Evolutionary conservation across 345 rosid genomes (phyloP).

Genomic region (Linum tenue): DNA sequence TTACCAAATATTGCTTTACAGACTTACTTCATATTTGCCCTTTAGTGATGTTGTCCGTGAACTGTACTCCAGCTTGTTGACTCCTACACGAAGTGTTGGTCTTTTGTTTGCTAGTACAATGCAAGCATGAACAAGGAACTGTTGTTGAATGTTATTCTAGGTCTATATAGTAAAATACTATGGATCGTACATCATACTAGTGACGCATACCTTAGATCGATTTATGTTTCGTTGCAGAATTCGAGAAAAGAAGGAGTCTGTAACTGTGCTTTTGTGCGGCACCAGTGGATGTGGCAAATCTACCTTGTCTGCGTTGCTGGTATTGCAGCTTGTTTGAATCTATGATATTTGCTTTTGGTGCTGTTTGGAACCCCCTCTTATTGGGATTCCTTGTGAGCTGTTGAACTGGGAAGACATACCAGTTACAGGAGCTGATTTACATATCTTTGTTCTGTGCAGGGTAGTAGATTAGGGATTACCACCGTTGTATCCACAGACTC

Average conservation of each 20-base stretch:
- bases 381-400: background rate
- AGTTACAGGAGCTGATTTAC: background rate
- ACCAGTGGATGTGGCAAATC: slow-evolving; percentile 99
- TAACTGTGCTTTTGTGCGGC: slow-evolving; percentile 92
- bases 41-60: background rate
- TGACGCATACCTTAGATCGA: no score
- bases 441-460: slow-evolving; percentile 24
- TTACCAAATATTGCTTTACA: background rate
- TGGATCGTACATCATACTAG: no score
- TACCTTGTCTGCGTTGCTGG: slow-evolving; percentile 98
- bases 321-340: slow-evolving; percentile 21
- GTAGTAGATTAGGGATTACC: slow-evolving; percentile 81
- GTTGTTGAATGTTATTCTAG: no score
- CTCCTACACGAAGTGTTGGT: background rate
- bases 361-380: no score
- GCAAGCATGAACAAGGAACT: no score
- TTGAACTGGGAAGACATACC: no score
- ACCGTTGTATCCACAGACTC: slow-evolving; percentile 96
- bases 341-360: background rate
- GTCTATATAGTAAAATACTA: no score
- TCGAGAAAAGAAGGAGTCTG: slow-evolving; percentile 95
- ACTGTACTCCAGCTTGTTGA: no score
- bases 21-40: background rate
- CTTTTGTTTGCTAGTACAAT: no score
- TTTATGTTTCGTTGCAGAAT: slow-evolving; percentile 50